phyloP scores from a whole-genome alignment of 164 flowering plant genomes.

The Litsea cubeba region DNA sequence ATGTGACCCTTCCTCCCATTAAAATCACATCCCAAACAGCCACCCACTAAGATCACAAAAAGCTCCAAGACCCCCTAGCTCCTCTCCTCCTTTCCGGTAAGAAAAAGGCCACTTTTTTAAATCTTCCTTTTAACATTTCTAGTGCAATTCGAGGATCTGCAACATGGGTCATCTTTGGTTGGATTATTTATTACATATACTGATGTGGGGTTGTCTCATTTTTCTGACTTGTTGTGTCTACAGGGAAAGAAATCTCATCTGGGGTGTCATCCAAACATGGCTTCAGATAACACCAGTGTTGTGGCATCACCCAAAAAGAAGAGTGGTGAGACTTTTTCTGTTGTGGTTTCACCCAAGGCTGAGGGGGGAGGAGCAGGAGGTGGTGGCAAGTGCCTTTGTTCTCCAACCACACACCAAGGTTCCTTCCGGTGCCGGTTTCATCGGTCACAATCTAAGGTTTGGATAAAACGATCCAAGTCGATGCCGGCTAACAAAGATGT shows the following conservation, averaged over 20 bases:
- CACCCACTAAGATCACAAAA: background rate
- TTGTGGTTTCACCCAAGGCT: background rate
- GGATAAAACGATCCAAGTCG: conserved; percentile 8
- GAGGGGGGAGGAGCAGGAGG: conserved; percentile 10
- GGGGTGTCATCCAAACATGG: background rate
- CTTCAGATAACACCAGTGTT: background rate
- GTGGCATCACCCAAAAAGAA: background rate
- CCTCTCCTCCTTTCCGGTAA: background rate
- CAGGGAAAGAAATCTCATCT: conserved; percentile 2
- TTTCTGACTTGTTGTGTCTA: background rate
- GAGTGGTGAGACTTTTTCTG: background rate
- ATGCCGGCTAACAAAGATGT: background rate
- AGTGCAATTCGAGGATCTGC: background rate
- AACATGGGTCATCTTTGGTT: background rate
- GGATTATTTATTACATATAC: background rate
- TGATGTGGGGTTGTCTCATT: background rate
- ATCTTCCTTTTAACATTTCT: background rate
- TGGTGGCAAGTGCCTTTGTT: conserved; percentile 40
- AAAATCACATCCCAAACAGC: background rate
- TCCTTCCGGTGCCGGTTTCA: conserved; percentile 59
- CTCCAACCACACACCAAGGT: conserved; percentile 60
- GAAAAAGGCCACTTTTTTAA: background rate
- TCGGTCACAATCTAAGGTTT: conserved; percentile 33
- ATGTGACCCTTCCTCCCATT: background rate
- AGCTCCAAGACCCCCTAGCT: background rate